Conservation (phyloP, 495 filamentous ascomycete genomes). For the Penicillium fimorum region DNA sequence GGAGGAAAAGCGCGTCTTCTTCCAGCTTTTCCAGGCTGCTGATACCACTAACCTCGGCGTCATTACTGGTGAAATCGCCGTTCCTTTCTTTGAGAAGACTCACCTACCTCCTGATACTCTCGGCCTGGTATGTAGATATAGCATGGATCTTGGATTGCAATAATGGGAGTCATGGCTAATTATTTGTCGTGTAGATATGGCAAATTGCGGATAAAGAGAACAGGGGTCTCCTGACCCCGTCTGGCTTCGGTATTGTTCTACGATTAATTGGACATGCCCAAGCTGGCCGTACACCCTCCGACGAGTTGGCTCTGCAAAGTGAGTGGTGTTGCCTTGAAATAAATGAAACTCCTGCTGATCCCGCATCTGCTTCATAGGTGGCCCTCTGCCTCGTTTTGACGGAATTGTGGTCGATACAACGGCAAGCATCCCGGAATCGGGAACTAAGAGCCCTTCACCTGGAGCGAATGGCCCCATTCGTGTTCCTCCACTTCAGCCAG, state of each 20-base stretch:
- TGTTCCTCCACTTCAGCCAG: constrained; percentile 84
- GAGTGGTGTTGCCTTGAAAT: constrained; percentile 24
- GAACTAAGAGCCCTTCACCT: constrained; percentile 58
- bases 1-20: constrained; percentile 91
- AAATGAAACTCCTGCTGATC: constrained; percentile 16
- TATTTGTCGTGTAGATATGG: constrained; percentile 71
- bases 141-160: background rate
- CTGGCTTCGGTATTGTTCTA: constrained; percentile 87
- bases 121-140: constrained; percentile 68
- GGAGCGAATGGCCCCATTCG: constrained; percentile 70
- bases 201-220: constrained; percentile 97
- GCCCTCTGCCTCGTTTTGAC: constrained; percentile 89
- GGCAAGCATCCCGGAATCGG: constrained; percentile 42
- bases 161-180: constrained; percentile 11
- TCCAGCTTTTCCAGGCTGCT: constrained; percentile 83
- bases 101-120: constrained; percentile 77
- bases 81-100: constrained; percentile 98
- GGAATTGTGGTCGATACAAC: constrained; percentile 53
- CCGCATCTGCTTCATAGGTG: constrained; percentile 50
- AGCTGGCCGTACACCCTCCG: constrained; percentile 71
- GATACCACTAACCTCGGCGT: constrained; percentile 89
- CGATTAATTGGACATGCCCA: constrained; percentile 95
- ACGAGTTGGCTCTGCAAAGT: constrained; percentile 73
- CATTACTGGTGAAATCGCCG: constrained; percentile 91
- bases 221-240: constrained; percentile 83